These are phyloP conservation scores for Candida succiphila DNA, from an alignment of 805 yeast genomes.

Conservation along the genomic window DNA sequence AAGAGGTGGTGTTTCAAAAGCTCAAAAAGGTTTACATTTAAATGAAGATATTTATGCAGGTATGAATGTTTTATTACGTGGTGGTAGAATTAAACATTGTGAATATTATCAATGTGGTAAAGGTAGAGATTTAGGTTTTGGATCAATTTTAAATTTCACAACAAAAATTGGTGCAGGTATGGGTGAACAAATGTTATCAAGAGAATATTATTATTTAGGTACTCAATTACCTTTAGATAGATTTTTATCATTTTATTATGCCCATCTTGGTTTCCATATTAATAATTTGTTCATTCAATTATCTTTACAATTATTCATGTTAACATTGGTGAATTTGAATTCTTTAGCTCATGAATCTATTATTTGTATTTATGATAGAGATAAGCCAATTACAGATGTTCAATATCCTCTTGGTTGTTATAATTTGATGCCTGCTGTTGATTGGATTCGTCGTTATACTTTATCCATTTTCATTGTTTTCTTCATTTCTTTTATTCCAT, in stretches of 20 bases:
- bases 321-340: constrained; percentile 61
- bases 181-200: constrained; percentile 83
- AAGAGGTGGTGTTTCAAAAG: constrained; percentile 83
- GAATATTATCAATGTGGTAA: constrained; percentile 87
- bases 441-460: constrained; percentile 77
- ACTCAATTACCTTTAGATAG: constrained; percentile 74
- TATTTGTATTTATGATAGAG: constrained; percentile 55
- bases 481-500: constrained; percentile 71
- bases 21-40: constrained; percentile 77
- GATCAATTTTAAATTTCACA: constrained; percentile 76
- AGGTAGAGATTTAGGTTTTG: constrained; percentile 84
- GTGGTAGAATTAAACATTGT: constrained; percentile 83
- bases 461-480: constrained; percentile 75
- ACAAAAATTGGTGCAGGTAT: constrained; percentile 89
- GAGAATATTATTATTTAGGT: constrained; percentile 77
- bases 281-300: constrained; percentile 71
- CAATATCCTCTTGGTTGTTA: constrained; percentile 63
- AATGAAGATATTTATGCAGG: constrained; percentile 88
- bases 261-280: constrained; percentile 81
- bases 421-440: constrained; percentile 63
- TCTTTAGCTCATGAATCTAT: constrained; percentile 66
- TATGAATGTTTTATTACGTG: constrained; percentile 73
- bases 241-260: constrained; percentile 75
- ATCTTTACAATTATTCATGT: constrained; percentile 63
- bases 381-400: constrained; percentile 59